A percentile compares a stretch with the other conserved stretches of the same genome.
Evolutionary conservation across 768 basidiomycete species (phyloP).

Genomic region (Lanmaoa rubissima): DNA sequence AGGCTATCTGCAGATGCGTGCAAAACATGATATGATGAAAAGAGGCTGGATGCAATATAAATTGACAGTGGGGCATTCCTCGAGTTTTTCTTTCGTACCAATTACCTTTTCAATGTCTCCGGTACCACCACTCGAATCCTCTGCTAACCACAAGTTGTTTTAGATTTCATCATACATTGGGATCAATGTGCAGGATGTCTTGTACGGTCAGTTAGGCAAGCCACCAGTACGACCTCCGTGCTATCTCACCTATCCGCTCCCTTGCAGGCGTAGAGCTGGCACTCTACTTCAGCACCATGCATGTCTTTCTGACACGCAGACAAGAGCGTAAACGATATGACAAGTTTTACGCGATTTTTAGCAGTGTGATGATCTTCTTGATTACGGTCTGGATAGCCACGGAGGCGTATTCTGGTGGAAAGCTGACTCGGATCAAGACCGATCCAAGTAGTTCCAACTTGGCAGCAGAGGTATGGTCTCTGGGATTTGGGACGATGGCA

Average conservation of each 20-base stretch:
- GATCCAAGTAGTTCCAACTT: conserved; percentile 31
- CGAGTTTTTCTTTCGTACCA: background rate
- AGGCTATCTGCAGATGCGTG: no score
- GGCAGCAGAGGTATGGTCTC: conserved; percentile 19
- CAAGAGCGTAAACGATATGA: conserved; percentile 5
- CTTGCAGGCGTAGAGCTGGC: conserved; percentile 14
- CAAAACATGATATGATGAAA: no score
- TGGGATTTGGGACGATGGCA: conserved; percentile 18
- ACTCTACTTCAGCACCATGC: conserved; percentile 18
- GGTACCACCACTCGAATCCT: no score
- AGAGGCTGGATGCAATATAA: background rate
- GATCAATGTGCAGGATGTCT: background rate
- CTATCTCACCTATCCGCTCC: background rate
- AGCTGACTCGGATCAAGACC: conserved; percentile 13
- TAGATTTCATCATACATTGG: background rate
- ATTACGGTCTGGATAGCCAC: conserved; percentile 28
- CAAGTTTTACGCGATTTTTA: conserved; percentile 18
- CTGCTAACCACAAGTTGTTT: no score
- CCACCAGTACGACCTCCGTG: background rate
- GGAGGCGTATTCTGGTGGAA: conserved; percentile 14
- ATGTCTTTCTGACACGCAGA: background rate
- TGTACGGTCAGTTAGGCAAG: background rate
- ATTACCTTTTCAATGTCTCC: background rate
- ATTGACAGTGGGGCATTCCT: background rate
- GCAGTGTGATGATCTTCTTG: conserved; percentile 20